Evolutionary conservation across 1,284 basidiomycete genomes (phyloP).

Genomic region (Inonotus obliquus): DNA sequence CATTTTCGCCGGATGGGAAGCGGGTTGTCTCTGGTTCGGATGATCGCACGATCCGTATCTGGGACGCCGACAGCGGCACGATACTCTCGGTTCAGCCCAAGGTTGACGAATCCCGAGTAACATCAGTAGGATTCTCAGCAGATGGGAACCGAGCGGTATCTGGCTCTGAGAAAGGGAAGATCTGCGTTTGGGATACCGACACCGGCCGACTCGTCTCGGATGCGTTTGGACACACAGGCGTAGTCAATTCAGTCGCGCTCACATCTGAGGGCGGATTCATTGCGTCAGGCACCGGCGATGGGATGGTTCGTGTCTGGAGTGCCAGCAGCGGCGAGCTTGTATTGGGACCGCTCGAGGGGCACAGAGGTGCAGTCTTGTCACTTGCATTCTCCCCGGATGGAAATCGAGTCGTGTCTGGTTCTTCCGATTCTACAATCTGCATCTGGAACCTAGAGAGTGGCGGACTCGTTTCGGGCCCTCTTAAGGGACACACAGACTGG

Average conservation of each 20-base stretch:
- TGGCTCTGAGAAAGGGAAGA: background rate
- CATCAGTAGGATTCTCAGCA: background rate
- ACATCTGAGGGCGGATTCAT: background rate
- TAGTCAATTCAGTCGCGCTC: background rate
- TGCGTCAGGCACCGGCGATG: background rate
- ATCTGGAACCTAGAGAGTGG: background rate
- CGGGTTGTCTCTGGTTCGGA: background rate
- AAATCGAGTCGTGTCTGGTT: slow-evolving; percentile 1
- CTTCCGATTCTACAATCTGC: background rate
- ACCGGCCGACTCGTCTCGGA: background rate
- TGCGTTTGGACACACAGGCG: background rate
- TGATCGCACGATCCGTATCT: background rate
- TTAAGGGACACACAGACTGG: background rate
- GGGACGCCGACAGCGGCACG: too few relatives aligned
- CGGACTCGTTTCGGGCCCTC: background rate
- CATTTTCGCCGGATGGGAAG: slow-evolving; percentile 1
- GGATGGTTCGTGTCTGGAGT: background rate
- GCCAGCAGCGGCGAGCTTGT: background rate
- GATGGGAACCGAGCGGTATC: background rate
- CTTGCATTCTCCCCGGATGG: slow-evolving; percentile 6
- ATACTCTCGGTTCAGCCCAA: too few relatives aligned
- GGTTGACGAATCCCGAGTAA: too few relatives aligned
- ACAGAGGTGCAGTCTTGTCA: background rate
- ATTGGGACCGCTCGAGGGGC: background rate
- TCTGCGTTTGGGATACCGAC: background rate